Evolutionary conservation across 805 yeast species (phyloP).

Genomic region (Limtongozyma cylindracea): DNA sequence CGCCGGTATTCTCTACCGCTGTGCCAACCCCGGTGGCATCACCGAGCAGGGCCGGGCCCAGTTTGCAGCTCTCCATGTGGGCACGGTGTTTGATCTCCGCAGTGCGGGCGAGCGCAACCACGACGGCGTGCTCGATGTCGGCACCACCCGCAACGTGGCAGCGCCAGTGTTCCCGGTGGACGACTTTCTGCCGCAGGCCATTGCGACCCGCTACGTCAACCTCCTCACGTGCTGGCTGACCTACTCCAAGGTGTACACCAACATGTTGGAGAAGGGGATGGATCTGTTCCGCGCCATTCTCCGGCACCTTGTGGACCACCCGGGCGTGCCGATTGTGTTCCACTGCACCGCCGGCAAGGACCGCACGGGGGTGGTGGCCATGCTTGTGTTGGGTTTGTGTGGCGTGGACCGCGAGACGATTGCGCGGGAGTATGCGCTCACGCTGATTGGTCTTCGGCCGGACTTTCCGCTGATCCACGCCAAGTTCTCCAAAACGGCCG

Average conservation of each 20-base stretch:
- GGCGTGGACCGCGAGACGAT: constrained; percentile 45
- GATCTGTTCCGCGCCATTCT: constrained; percentile 23
- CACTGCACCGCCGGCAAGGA: constrained; percentile 83
- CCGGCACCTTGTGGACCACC: constrained; percentile 25
- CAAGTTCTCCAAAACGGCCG: constrained; percentile 9
- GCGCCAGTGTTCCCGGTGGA: constrained; percentile 27
- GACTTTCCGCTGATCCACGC: constrained; percentile 14
- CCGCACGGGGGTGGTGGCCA: constrained; percentile 53
- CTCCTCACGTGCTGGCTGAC: constrained; percentile 35
- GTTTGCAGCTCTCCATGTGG: constrained; percentile 18
- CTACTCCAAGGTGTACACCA: constrained; percentile 34
- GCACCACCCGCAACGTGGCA: constrained; percentile 20
- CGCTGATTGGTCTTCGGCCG: constrained; percentile 34
- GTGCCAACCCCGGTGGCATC: constrained; percentile 30
- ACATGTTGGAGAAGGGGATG: constrained; percentile 24
- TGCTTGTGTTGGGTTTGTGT: constrained; percentile 33
- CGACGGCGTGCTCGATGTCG: constrained; percentile 16
- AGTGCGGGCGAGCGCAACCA: constrained; percentile 26
- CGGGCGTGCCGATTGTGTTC: constrained; percentile 19
- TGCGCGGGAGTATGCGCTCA: constrained; percentile 56
- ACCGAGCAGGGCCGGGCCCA: constrained; percentile 20
- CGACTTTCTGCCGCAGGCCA: constrained; percentile 39
- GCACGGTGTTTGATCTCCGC: constrained; percentile 40
- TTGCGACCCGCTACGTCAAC: constrained; percentile 26
- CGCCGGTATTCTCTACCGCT: constrained; percentile 29